A percentile compares a stretch with the other conserved stretches of the same genome.
Conservation (phyloP, 345 rosid genomes). For the Viola odorata region DNA sequence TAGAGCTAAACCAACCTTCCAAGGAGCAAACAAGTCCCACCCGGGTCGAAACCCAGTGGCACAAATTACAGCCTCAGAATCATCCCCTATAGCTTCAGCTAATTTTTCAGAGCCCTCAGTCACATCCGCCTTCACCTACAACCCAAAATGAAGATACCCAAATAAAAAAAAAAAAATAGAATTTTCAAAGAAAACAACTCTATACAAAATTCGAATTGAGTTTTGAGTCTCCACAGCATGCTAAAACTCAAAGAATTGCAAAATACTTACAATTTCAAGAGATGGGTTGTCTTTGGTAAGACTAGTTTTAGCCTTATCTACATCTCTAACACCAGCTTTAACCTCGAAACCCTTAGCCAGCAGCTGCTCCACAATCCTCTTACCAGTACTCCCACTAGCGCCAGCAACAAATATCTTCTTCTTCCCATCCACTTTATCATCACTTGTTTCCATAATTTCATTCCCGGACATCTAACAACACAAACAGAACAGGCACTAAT, state of each 20-base stretch:
- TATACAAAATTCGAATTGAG: not conserved
- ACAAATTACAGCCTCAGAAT: constrained; percentile 78
- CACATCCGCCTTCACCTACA: constrained; percentile 83
- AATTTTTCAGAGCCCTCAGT: constrained; percentile 74
- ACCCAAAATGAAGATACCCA: not conserved
- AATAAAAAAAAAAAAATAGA: not conserved
- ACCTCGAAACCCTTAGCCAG: constrained; percentile 76
- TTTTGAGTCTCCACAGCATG: not conserved
- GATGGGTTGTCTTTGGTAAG: constrained; percentile 48
- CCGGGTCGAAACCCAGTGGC: constrained; percentile 84
- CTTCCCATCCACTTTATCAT: constrained; percentile 14
- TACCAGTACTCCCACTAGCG: constrained; percentile 81
- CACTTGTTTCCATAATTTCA: constrained; percentile 24
- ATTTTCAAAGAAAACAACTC: not conserved
- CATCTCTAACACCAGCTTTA: constrained; percentile 79
- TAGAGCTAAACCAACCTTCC: constrained; percentile 44
- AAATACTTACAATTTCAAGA: constrained; percentile 62
- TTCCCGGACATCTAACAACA: constrained; percentile 50
- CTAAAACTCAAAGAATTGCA: not conserved
- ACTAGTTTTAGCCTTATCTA: constrained; percentile 60
- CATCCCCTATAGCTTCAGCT: constrained; percentile 74
- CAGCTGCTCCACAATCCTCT: constrained; percentile 74
- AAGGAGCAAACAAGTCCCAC: constrained; percentile 74
- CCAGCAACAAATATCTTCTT: constrained; percentile 86
- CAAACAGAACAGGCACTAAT: not conserved